Evolutionary conservation across 495 filamentous ascomycete species (phyloP).

Genomic region (Penicillium lagena): DNA sequence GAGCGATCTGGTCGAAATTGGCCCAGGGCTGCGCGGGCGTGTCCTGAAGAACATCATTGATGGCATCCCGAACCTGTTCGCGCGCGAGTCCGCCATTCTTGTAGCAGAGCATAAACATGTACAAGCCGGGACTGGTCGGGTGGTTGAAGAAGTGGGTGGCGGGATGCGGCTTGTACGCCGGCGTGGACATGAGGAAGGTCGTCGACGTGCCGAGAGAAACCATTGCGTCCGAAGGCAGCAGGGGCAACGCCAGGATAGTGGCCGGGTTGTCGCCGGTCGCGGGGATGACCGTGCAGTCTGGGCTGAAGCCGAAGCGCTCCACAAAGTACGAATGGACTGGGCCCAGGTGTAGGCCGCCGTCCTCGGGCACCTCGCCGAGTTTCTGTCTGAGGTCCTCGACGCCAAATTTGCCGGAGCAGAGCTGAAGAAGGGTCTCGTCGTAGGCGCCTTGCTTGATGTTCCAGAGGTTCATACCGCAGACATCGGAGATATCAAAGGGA

Average conservation of each 20-base stretch:
- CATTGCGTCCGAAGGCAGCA: conserved; percentile 83
- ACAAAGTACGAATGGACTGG: conserved; percentile 69
- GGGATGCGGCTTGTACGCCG: conserved; percentile 79
- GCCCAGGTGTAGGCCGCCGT: conserved; percentile 76
- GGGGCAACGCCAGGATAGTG: conserved; percentile 84
- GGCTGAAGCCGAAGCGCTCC: conserved; percentile 67
- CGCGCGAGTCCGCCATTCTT: conserved; percentile 94
- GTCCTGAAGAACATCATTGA: conserved; percentile 41
- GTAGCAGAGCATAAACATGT: conserved; percentile 99
- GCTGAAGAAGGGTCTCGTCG: conserved; percentile 64
- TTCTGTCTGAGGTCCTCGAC: conserved; percentile 65
- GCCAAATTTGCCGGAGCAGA: conserved; percentile 67
- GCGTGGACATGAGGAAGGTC: conserved; percentile 94
- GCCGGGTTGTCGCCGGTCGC: conserved; percentile 96
- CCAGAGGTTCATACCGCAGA: conserved; percentile 96
- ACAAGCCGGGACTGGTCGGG: conserved; percentile 70
- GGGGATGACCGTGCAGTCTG: conserved; percentile 67
- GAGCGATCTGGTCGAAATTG: conserved; percentile 63
- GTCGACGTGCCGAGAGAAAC: conserved; percentile 92
- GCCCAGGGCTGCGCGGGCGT: conserved; percentile 55
- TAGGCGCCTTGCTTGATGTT: conserved; percentile 71
- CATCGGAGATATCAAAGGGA: conserved; percentile 89
- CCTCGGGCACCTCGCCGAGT: conserved; percentile 71
- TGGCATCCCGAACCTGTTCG: conserved; percentile 74
- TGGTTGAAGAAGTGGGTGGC: conserved; percentile 88